A percentile compares a stretch with the other conserved stretches of the same genome.
Conservation (phyloP, 2,329 filamentous ascomycete species). For the Colletotrichum scovillei region DNA sequence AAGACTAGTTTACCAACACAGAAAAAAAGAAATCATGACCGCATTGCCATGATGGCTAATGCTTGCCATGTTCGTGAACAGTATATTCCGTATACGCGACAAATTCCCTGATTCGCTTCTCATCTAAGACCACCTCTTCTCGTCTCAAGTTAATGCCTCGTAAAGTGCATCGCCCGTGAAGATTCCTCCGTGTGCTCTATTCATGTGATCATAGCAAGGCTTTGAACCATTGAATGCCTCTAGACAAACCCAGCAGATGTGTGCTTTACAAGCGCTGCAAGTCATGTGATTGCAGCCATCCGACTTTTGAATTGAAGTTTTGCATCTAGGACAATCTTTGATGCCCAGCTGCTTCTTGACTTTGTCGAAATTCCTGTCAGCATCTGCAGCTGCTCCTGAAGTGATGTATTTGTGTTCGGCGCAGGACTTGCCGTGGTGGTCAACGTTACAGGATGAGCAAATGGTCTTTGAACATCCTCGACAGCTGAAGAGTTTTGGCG, state of each 20-base stretch:
- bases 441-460: slow-evolving; percentile 49
- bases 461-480: slow-evolving; percentile 46
- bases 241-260: slow-evolving; percentile 63
- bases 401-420: slow-evolving; percentile 44
- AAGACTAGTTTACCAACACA: too few species aligned
- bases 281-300: slow-evolving; percentile 60
- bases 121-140: not conserved
- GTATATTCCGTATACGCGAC: too few species aligned
- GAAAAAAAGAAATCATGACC: too few species aligned
- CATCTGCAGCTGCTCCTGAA: slow-evolving; percentile 40
- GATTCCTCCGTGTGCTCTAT: slow-evolving; percentile 34
- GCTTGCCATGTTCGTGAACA: too few species aligned
- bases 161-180: slow-evolving; percentile 1
- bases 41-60: too few species aligned
- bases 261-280: slow-evolving; percentile 51
- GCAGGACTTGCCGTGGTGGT: slow-evolving; percentile 48
- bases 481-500: slow-evolving; percentile 44
- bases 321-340: slow-evolving; percentile 55
- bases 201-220: slow-evolving; percentile 44
- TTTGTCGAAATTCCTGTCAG: slow-evolving; percentile 42
- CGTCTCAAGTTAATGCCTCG: not conserved
- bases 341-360: slow-evolving; percentile 49
- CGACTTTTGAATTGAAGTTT: slow-evolving; percentile 53
- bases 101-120: too few species aligned
- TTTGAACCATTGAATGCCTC: slow-evolving; percentile 41